Base-by-base conservation (phyloP, 768 basidiomycete genomes). In the Lanmaoa pseudosensibilis region DNA sequence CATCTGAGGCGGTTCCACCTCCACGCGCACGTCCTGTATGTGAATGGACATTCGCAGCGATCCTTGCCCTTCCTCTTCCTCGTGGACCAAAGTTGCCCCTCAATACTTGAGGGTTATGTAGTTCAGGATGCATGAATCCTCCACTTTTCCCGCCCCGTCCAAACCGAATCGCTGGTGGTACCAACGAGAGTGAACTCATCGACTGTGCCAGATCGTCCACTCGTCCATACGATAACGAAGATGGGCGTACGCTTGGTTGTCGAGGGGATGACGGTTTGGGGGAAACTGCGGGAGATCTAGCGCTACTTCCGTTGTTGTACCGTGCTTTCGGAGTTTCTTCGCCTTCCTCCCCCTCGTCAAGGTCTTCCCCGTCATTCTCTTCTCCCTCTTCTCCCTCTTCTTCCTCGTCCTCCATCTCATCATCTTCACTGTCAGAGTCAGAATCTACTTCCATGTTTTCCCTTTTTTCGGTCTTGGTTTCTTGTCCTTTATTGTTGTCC, bases 131-230 rank as follows among this genome's bases (percentile, higher is more conserved):
- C 36, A 67, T 75, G 58, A 86, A 82, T 8, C 82, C 85, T 27
- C 79, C 80, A 21, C 68, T 73, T 60, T 78, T 82, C 4, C 83
- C 85, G 0, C 90, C 90, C 38, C 88, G 78, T 25, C 90, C 90
- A 57, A 92, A 92, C 13, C 85, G 80, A 40, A 92, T 80, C 0
- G 86, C 79, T 4, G 82, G 72, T 4, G 90, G 90, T 2, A 92
- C 81, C 53, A 92, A 79, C 10, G 83, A 75, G 62, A 83, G 73
- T 30, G 80, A 70, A 52, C 70, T 72, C 64, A 82, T 70, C 1
- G 78, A 78, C 25, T 75, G 69, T 19, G 83, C 66, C 15, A 92
- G 76, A 16, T 73, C 73, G 49, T 87, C 81, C 36, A 85, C 62
- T 40, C 43, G 52, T 41, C n/a, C 53, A 2, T 58, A n/a, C n/a